Evolutionary conservation across 768 basidiomycete genomes (phyloP).

Genomic region (Boletus sp.): DNA sequence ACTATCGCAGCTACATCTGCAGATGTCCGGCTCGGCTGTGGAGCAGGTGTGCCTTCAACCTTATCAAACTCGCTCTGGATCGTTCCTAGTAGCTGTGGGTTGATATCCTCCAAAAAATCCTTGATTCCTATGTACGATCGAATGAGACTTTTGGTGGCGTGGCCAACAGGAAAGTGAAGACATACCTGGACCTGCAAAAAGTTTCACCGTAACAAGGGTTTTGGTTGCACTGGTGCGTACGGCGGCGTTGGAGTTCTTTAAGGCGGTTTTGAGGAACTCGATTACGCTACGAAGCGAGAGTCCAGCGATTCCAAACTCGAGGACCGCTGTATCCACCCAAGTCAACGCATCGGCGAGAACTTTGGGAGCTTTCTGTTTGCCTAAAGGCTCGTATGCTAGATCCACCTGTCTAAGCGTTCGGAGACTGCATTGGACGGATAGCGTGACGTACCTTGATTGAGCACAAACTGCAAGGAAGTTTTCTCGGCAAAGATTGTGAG

Average conservation of each 20-base stretch:
- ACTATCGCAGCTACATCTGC: slow-evolving; percentile 65
- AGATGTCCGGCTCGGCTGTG: slow-evolving; percentile 75
- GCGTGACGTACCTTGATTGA: slow-evolving; percentile 72
- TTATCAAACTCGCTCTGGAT: slow-evolving; percentile 94
- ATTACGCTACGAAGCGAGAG: slow-evolving; percentile 81
- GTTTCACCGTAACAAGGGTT: slow-evolving; percentile 82
- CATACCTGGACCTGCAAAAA: slow-evolving; percentile 88
- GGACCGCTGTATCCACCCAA: slow-evolving; percentile 85
- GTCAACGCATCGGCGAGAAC: slow-evolving; percentile 86
- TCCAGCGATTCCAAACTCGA: slow-evolving; percentile 90
- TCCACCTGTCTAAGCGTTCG: slow-evolving; percentile 15
- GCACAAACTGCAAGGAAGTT: slow-evolving; percentile 90
- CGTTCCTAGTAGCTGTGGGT: slow-evolving; percentile 88
- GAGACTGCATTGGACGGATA: slow-evolving; percentile 5
- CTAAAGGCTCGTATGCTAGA: slow-evolving; percentile 87
- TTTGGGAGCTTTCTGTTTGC: slow-evolving; percentile 97
- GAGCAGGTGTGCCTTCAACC: slow-evolving; percentile 71
- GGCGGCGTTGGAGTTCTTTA: slow-evolving; percentile 92
- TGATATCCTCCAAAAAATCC: slow-evolving; percentile 90
- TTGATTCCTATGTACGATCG: slow-evolving; percentile 67
- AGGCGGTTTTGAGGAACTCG: slow-evolving; percentile 81
- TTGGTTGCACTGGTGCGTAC: slow-evolving; percentile 95
- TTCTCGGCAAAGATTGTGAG: slow-evolving; percentile 85
- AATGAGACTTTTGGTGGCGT: neutral
- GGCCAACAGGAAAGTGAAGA: slow-evolving; percentile 4